Percentiles rank a stretch among this genome's conserved stretches.
These are phyloP conservation scores for Pseudogymnoascus sp. DNA, from an alignment of 2,329 filamentous ascomycete species.

Conservation along the genomic window DNA sequence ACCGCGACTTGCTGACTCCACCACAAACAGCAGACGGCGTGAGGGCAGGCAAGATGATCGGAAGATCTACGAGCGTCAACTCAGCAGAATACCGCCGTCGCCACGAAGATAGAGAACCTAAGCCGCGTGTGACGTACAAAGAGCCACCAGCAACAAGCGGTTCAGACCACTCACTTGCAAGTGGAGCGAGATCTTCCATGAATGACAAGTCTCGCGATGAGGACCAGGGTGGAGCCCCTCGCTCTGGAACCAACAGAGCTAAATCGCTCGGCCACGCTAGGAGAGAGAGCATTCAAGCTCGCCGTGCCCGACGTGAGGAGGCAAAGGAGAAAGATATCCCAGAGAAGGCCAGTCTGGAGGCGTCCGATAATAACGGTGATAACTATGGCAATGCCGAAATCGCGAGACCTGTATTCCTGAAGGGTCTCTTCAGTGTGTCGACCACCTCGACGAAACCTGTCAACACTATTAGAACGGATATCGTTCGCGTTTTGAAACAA, in stretches of 20 bases:
- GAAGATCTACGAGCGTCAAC: constrained; percentile 85
- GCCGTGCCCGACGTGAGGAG: constrained; percentile 66
- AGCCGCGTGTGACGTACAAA: constrained; percentile 43
- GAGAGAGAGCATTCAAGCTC: constrained; percentile 84
- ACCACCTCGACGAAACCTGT: constrained; percentile 92
- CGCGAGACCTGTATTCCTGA: constrained; percentile 89
- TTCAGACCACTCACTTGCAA: constrained; percentile 60
- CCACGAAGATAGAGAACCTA: constrained; percentile 45
- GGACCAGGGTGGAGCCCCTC: constrained; percentile 42
- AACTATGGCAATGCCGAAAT: constrained; percentile 63
- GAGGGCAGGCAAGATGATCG: constrained; percentile 61
- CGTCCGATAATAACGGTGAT: constrained; percentile 55
- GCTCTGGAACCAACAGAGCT: constrained; percentile 61
- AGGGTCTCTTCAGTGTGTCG: constrained; percentile 93
- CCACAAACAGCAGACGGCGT: constrained; percentile 54
- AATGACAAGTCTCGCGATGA: constrained; percentile 43
- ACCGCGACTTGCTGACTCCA: constrained; percentile 70
- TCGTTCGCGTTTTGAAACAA: constrained; percentile 81
- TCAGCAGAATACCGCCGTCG: constrained; percentile 73
- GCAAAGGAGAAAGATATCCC: constrained; percentile 69
- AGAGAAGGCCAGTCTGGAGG: constrained; percentile 82
- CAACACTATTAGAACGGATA: constrained; percentile 74
- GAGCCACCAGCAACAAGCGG: constrained; percentile 70
- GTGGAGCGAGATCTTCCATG: constrained; percentile 14
- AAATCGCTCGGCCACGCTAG: constrained; percentile 86